A percentile compares a stretch with the other conserved stretches of the same genome.
phyloP scores from a whole-genome alignment of 768 basidiomycete genomes.

The Lyophyllum semitale region DNA sequence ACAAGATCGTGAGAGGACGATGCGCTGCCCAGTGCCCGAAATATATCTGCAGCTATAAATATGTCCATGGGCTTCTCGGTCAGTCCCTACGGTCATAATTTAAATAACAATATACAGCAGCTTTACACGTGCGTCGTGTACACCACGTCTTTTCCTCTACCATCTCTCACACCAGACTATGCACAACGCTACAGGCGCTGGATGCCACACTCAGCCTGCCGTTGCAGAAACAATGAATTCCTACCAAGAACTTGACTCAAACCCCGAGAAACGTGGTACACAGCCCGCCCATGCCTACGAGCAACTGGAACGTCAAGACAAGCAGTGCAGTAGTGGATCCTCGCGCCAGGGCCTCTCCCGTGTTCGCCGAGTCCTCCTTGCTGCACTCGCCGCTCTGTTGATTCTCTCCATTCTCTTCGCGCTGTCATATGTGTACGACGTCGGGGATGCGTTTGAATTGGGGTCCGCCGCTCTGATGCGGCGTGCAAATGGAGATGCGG shows the following conservation, averaged over 20 bases:
- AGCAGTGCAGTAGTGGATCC: neutral
- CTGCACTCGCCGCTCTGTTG: conserved; percentile 33
- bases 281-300: neutral
- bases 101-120: no score
- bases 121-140: no score
- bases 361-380: conserved; percentile 33
- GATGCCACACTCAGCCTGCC: neutral
- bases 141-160: no score
- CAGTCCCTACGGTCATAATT: no score
- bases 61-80: no score
- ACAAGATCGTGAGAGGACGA: no score
- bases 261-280: neutral
- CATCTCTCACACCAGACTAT: no score
- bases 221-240: neutral
- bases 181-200: neutral
- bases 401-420: conserved; percentile 29
- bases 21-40: no score
- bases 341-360: conserved; percentile 2
- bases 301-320: neutral
- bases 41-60: no score
- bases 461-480: conserved; percentile 28
- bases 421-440: conserved; percentile 30
- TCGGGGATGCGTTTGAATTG: conserved; percentile 20
- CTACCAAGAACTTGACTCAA: neutral
- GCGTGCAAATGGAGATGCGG: conserved; percentile 29